Evolutionary conservation across 2,329 filamentous ascomycete species (phyloP).

Genomic region (Gyromitra esculenta): DNA sequence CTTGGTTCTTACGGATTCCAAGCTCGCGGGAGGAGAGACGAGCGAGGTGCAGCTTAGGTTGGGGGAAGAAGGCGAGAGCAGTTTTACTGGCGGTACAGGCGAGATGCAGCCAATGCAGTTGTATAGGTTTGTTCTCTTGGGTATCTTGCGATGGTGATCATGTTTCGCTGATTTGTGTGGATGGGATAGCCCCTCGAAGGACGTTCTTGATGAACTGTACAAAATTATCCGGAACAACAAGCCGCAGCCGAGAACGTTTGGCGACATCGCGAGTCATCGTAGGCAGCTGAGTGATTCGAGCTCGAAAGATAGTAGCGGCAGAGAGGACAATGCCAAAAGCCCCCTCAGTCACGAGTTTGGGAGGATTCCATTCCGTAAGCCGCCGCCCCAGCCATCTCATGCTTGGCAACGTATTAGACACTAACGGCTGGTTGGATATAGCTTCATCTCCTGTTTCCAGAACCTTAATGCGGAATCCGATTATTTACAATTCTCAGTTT

Average conservation of each 20-base stretch:
- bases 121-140: constrained; percentile 41
- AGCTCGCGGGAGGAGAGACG: constrained; percentile 28
- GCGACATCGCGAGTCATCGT: constrained; percentile 37
- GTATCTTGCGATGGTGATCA: constrained; percentile 11
- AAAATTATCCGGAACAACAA: constrained; percentile 55
- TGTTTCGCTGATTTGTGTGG: background rate
- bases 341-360: constrained; percentile 46
- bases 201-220: constrained; percentile 55
- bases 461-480: constrained; percentile 54
- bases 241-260: constrained; percentile 33
- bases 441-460: constrained; percentile 54
- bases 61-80: constrained; percentile 36
- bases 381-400: background rate
- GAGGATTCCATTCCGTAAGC: constrained; percentile 45
- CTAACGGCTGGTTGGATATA: constrained; percentile 28
- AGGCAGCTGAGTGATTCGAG: constrained; percentile 47
- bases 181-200: constrained; percentile 47
- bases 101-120: constrained; percentile 44
- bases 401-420: background rate
- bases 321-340: constrained; percentile 41
- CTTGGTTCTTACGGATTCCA: constrained; percentile 35
- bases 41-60: constrained; percentile 35
- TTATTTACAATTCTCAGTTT: constrained; percentile 55
- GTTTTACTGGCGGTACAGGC: background rate
- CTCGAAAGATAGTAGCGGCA: constrained; percentile 42